Conservation (phyloP, 78 protist species). For the Mantamonas sphyraenae region DNA sequence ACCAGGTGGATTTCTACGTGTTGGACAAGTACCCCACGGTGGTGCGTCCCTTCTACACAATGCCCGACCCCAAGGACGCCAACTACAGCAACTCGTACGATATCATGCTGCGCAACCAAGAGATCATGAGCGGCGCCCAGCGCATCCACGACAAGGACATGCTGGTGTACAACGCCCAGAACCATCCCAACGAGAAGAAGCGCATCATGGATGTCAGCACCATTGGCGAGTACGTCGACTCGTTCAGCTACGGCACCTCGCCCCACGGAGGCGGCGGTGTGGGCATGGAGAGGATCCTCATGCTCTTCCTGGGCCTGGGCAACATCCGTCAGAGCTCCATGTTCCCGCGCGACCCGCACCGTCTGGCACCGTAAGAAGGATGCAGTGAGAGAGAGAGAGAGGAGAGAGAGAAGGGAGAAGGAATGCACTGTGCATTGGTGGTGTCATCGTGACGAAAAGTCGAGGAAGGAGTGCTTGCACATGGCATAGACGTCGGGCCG, state of each 20-base stretch:
- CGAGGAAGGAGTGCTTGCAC: conserved; percentile 22
- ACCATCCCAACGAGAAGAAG: background rate
- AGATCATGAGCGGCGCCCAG: conserved; percentile 98
- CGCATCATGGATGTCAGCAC: conserved; percentile 43
- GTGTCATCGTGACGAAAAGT: too few relatives aligned
- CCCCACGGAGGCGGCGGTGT: conserved; percentile 99
- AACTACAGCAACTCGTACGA: conserved; percentile 93
- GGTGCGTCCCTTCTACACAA: conserved; percentile 99
- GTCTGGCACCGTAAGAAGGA: conserved; percentile 70
- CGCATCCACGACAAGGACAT: conserved; percentile 91
- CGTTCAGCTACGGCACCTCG: conserved; percentile 92
- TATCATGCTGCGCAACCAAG: conserved; percentile 96
- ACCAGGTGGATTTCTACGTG: conserved; percentile 90
- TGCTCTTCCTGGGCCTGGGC: conserved; percentile 88
- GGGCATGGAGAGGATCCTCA: conserved; percentile 91
- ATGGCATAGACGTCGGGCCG: conserved; percentile 46
- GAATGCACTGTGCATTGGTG: too few relatives aligned
- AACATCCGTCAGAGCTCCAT: conserved; percentile 89
- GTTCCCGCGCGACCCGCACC: conserved; percentile 94
- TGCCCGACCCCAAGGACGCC: conserved; percentile 81
- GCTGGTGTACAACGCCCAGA: conserved; percentile 23
- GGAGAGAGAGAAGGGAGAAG: too few relatives aligned
- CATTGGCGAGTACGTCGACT: conserved; percentile 78
- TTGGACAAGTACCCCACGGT: conserved; percentile 84
- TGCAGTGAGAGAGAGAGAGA: background rate